Percentiles rank a stretch among this genome's conserved stretches.
These are phyloP conservation scores for Russula compacta DNA, from an alignment of 768 basidiomycete genomes.

Conservation along the genomic window DNA sequence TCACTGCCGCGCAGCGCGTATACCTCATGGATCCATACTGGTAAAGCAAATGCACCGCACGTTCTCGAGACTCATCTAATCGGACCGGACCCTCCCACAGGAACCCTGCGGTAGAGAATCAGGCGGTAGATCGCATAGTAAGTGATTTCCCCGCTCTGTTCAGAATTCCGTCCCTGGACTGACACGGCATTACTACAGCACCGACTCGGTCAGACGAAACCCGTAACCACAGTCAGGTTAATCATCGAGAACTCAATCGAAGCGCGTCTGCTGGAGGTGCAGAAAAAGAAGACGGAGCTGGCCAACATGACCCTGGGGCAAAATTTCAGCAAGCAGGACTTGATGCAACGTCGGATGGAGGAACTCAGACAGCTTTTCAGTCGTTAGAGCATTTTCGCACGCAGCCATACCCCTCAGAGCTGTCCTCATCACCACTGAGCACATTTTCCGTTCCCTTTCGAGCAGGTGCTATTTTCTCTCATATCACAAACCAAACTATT, in stretches of 20 bases:
- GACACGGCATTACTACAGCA: slow-evolving; percentile 43
- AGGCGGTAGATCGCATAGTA: slow-evolving; percentile 96
- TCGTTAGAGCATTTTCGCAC: slow-evolving; percentile 19
- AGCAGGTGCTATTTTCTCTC: background rate
- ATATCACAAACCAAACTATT: slow-evolving; percentile 4
- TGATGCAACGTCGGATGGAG: slow-evolving; percentile 80
- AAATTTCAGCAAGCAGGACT: slow-evolving; percentile 78
- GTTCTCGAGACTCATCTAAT: background rate
- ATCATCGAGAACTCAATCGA: slow-evolving; percentile 96
- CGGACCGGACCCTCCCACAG: slow-evolving; percentile 30
- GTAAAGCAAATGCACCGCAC: slow-evolving; percentile 31
- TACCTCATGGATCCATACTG: slow-evolving; percentile 98
- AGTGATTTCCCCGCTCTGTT: slow-evolving; percentile 26
- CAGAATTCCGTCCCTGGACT: background rate
- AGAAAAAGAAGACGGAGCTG: slow-evolving; percentile 87
- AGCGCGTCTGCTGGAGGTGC: slow-evolving; percentile 83
- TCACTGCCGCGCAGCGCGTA: slow-evolving; percentile 88
- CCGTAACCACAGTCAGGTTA: slow-evolving; percentile 85
- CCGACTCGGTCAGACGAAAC: slow-evolving; percentile 88
- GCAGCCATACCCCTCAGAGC: background rate
- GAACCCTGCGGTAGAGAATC: slow-evolving; percentile 97
- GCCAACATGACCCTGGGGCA: slow-evolving; percentile 92
- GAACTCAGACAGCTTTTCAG: slow-evolving; percentile 75
- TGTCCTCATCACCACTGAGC: background rate
- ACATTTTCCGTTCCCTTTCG: background rate